Base-by-base conservation (phyloP, 2,329 filamentous ascomycete species). In the Blastomyces silverae region DNA sequence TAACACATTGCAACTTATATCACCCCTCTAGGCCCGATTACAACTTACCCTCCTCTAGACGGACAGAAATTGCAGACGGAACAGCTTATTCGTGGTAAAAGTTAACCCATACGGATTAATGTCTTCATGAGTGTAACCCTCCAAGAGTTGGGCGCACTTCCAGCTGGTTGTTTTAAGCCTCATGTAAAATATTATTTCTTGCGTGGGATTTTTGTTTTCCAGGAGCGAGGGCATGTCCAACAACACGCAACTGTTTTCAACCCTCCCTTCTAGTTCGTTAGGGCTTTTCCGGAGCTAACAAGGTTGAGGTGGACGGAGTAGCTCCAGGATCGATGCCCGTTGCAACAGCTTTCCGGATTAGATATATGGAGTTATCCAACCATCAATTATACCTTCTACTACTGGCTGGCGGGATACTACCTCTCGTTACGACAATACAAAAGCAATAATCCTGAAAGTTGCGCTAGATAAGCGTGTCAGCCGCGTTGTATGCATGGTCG, bases 221-320 rank as follows among this genome's bases (percentile, higher is more conserved):
- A 3, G 46, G 46, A n/a, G 7, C 2, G 7, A 20, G 2, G 20
- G n/a, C 0, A 46, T 46, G 17, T 46, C 44, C 3, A 46, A 46
- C 5, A 46, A 46, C 5, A 46, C 44, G 20, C 6, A 4, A 46
- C 44, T n/a, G 1, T 46, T 34, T 22, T 34, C 42, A 6, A 5
- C 58, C 22, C 46, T 48, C n/a, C 3, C 15, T n/a, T 1, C 10
- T 22, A 22, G 46, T 50, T 39, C 37, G 56, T 39, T 42, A 44
- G 56, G 56, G 37, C 37, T 58, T 58, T 58, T 37, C 56, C 56
- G 37, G 37, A 37, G 34, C 56, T 44, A 39, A 25, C 34, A 2
- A 28, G 3, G 15, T 37, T 8, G 4, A 34, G n/a, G 13, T 17
- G 28, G 28, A 34, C 13, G 44, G 20, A 48, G 20, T n/a, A 48